These are phyloP conservation scores for Pulveroboletus frians DNA, from an alignment of 768 basidiomycete genomes.

Conservation along the genomic window DNA sequence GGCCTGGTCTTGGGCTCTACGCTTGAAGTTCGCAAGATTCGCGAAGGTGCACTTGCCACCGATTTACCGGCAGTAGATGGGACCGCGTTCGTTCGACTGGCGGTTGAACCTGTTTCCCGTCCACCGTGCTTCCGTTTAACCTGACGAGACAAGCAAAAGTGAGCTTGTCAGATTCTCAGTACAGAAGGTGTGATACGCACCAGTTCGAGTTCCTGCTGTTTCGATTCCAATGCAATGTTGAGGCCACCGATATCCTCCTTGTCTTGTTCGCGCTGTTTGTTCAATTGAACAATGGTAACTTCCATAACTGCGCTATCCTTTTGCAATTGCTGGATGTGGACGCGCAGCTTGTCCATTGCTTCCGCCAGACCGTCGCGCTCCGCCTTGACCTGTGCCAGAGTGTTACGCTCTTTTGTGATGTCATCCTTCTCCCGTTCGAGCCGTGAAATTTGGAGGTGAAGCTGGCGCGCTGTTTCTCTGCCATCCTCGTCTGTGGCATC, in stretches of 20 bases:
- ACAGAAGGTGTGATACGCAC: constrained; percentile 41
- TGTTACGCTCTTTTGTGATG: constrained; percentile 41
- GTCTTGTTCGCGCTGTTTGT: constrained; percentile 59
- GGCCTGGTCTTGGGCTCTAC: constrained; percentile 33
- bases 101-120: constrained; percentile 52
- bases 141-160: constrained; percentile 30
- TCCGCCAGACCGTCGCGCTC: constrained; percentile 28
- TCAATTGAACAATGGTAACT: constrained; percentile 67
- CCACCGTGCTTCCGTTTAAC: constrained; percentile 60
- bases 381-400: constrained; percentile 32
- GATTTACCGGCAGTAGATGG: constrained; percentile 22
- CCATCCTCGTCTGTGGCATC: constrained; percentile 70
- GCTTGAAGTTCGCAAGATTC: constrained; percentile 27
- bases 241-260: constrained; percentile 79
- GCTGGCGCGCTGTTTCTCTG: constrained; percentile 62
- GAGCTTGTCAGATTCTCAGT: not conserved
- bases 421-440: constrained; percentile 60
- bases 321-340: constrained; percentile 65
- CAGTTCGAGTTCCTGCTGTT: constrained; percentile 90
- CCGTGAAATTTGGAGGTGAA: constrained; percentile 71
- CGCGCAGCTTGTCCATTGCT: constrained; percentile 55
- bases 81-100: constrained; percentile 43
- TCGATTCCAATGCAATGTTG: constrained; percentile 88
- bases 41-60: constrained; percentile 42
- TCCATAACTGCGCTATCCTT: constrained; percentile 84